A percentile compares a stretch with the other conserved stretches of the same genome.
phyloP scores from a whole-genome alignment of 1,139 yeast species.

The Pichia inconspicua region DNA sequence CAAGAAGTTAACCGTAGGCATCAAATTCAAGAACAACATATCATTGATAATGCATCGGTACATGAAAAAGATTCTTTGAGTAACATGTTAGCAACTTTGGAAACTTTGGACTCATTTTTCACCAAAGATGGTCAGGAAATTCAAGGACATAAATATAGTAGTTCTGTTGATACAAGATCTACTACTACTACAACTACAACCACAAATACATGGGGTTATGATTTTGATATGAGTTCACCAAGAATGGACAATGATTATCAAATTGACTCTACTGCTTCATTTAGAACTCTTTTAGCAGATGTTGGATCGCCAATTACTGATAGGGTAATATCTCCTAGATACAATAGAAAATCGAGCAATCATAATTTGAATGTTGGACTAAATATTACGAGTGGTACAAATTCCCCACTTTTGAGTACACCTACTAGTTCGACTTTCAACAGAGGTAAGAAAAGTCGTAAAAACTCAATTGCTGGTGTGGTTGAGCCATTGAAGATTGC shows the following conservation, averaged over 20 bases:
- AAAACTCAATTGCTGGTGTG: constrained; percentile 3
- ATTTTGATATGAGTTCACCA: constrained; percentile 13
- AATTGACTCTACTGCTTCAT: constrained; percentile 16
- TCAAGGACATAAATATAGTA: constrained; percentile 27
- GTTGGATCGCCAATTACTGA: constrained; percentile 12
- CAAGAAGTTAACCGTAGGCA: constrained; percentile 30
- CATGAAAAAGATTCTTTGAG: constrained; percentile 71
- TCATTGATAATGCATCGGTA: constrained; percentile 23
- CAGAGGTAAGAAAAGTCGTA: constrained; percentile 9
- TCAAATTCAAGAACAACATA: constrained; percentile 22
- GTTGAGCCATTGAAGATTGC: constrained; percentile 15
- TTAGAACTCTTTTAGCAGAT: constrained; percentile 16
- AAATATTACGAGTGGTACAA: neutral
- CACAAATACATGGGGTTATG: constrained; percentile 13
- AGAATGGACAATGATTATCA: constrained; percentile 10
- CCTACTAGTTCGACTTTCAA: neutral
- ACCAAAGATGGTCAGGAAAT: constrained; percentile 49
- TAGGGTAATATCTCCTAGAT: constrained; percentile 9
- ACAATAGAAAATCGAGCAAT: neutral
- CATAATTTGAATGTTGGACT: neutral
- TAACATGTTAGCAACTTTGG: constrained; percentile 95
- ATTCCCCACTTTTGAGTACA: neutral
- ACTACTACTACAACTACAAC: constrained; percentile 24
- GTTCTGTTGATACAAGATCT: constrained; percentile 35
- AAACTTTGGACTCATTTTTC: constrained; percentile 86